Conservation (phyloP, 345 rosid species). For the Clausena lansium region DNA sequence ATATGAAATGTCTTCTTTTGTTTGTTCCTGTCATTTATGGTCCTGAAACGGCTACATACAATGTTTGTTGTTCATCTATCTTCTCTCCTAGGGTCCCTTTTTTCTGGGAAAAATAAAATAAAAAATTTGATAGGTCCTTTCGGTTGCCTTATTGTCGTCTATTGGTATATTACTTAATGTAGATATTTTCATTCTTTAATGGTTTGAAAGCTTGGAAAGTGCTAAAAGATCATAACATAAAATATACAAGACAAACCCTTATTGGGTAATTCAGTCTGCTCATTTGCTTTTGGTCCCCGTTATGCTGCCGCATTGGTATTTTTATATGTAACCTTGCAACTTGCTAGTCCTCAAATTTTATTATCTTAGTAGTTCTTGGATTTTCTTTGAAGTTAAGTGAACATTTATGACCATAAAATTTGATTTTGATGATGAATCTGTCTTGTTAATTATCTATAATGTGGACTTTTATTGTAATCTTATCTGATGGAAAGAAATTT, state of each 20-base stretch:
- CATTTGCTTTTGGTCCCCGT: background rate
- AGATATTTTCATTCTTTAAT: slow-evolving; percentile 22
- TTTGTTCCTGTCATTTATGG: background rate
- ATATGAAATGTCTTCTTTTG: background rate
- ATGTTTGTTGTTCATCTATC: background rate
- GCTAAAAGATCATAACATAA: slow-evolving; percentile 3
- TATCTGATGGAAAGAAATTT: too few relatives aligned
- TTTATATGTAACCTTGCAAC: background rate
- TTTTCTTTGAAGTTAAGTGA: background rate
- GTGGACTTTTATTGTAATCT: too few relatives aligned
- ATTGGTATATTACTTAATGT: slow-evolving; percentile 11
- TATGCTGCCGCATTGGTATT: background rate
- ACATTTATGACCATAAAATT: background rate
- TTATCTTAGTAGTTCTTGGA: background rate
- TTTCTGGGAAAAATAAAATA: background rate
- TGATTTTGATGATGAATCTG: slow-evolving; percentile 18
- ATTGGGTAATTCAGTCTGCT: background rate
- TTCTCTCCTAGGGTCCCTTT: background rate
- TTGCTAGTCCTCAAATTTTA: background rate
- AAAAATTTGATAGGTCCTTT: background rate
- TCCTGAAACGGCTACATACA: background rate
- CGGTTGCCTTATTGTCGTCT: background rate
- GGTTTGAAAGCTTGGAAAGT: slow-evolving; percentile 11
- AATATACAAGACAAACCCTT: background rate
- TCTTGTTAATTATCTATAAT: too few relatives aligned